Evolutionary conservation across 352 stramenopile genomes (phyloP), one percentile per base, ranked within the genome.

Genomic region (Pythium plurisporium): DNA sequence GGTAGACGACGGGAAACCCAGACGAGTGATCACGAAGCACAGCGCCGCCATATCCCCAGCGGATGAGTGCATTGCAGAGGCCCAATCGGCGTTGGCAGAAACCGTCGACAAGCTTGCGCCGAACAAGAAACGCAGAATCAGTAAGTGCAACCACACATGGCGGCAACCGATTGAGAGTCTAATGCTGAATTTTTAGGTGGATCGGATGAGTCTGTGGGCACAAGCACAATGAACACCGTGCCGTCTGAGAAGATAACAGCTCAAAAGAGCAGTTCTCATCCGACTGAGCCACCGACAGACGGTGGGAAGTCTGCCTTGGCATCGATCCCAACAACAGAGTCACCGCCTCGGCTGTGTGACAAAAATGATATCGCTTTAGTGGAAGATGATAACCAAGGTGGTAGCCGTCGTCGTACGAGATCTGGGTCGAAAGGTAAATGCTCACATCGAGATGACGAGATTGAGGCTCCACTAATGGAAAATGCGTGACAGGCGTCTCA

Each of bases 381-480:
- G 11, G 14, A 37, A 7, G 17, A 34, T 20, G 3, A 36, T 2
- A 33, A 8, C 22, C 22, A 20, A 6, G 29, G 42, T 25, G 46
- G 22, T 5, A 29, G 47, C n/a, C 56, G 56, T 1, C 56, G 56
- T 17, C 53, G 47, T 36, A 58, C 58, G 47, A 41, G 56, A 47
- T 46, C 48, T 27, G 38, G 47, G 7, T 30, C 20, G 4, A 44
- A 48, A 41, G 40, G 56, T 64, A 33, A 29, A 45, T 34, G 8
- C 17, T 25, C 4, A n/a, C 12, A 23, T 23, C 4, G 12, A 14
- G 12, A 9, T 9, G 5, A 5, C 38, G 5, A 7, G 15, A 9
- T 27, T 7, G 4, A 10, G 23, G 5, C 15, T 4, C 15, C 38
- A 20, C 38, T 44, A 12, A 44, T 44, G 37, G 37, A 44, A 27